phyloP scores from a whole-genome alignment of 306 rosid species.

The Prosopis cineraria region DNA sequence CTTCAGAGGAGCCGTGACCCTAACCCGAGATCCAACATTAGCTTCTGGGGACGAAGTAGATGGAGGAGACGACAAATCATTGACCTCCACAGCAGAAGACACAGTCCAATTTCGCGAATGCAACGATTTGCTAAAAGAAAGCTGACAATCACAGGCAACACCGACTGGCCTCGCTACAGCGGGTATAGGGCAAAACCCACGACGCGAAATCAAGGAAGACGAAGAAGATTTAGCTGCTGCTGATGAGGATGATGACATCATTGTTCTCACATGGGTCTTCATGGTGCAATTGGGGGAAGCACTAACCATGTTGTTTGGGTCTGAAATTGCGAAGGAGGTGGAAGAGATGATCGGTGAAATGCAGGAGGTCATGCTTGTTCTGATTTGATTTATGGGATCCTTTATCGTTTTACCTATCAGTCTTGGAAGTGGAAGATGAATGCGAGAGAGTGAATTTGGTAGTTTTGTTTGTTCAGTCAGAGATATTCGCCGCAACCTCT shows the following conservation, averaged over 20 bases:
- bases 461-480: not conserved
- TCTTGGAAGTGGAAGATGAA: not conserved
- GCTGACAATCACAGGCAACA: conserved; percentile 53
- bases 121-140: conserved; percentile 39
- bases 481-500: not conserved
- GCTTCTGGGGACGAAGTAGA: conserved; percentile 33
- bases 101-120: conserved; percentile 33
- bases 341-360: conserved; percentile 3
- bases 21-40: conserved; percentile 73
- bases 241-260: not conserved
- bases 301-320: conserved; percentile 20
- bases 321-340: not conserved
- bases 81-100: conserved; percentile 35
- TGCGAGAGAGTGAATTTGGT: not conserved
- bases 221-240: not conserved
- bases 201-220: conserved; percentile 1
- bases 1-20: conserved; percentile 80
- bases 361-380: conserved; percentile 9
- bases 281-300: conserved; percentile 29
- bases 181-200: conserved; percentile 7
- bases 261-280: conserved; percentile 15
- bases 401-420: not conserved
- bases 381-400: not conserved
- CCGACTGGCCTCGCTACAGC: conserved; percentile 25
- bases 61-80: conserved; percentile 38